phyloP scores from a whole-genome alignment of 148 eudicot genomes.

The Rheum nobile region DNA sequence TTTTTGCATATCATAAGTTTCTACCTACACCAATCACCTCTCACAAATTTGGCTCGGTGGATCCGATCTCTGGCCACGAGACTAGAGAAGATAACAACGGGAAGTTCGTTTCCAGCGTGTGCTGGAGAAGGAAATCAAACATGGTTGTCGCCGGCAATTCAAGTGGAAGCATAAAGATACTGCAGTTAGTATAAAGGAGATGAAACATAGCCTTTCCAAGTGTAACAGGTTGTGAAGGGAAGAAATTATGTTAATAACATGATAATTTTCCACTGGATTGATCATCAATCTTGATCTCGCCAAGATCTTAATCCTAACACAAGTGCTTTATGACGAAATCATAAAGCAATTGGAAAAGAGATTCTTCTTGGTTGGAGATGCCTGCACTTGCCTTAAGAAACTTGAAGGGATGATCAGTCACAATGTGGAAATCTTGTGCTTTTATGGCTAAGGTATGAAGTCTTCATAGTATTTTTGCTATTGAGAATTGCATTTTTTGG shows the following conservation, averaged over 20 bases:
- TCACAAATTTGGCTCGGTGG: constrained; percentile 33
- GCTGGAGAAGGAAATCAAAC: constrained; percentile 45
- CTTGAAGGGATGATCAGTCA: neutral
- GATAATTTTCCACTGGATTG: neutral
- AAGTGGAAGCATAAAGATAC: constrained; percentile 34
- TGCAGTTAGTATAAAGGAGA: constrained; percentile 39
- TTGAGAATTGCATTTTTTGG: neutral
- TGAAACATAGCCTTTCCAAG: too few relatives aligned
- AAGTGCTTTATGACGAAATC: neutral
- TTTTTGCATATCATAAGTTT: constrained; percentile 36
- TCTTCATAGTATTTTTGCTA: neutral
- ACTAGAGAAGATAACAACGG: constrained; percentile 25
- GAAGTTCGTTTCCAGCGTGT: constrained; percentile 55
- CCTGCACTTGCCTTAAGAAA: neutral
- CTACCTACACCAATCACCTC: constrained; percentile 53
- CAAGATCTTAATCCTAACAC: neutral
- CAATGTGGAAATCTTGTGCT: neutral
- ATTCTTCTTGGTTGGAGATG: neutral
- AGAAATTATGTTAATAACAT: neutral
- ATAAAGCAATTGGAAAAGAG: neutral
- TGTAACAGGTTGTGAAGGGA: neutral
- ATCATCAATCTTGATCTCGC: neutral
- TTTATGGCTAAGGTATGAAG: neutral
- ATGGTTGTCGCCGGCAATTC: constrained; percentile 56
- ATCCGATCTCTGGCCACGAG: constrained; percentile 29